phyloP scores from a whole-genome alignment of 2,329 filamentous ascomycete genomes.

The Aquanectria penicillioides region DNA sequence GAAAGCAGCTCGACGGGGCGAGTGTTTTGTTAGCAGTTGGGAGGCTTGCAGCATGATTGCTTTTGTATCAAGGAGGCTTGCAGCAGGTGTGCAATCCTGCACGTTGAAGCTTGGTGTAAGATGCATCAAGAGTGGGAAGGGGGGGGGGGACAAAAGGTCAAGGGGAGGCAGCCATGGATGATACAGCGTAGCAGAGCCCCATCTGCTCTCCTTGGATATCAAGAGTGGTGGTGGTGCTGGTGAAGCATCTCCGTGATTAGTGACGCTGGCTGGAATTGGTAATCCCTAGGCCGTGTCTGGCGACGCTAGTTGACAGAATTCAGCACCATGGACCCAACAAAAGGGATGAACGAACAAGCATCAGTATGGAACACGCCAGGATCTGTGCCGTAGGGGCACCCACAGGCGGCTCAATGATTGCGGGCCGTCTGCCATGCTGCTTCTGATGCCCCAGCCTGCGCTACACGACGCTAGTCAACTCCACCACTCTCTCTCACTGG shows the following conservation, averaged over 20 bases:
- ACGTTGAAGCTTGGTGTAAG: constrained; percentile 6
- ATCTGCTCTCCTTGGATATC: not conserved
- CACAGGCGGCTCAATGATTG: constrained; percentile 31
- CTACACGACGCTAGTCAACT: no score
- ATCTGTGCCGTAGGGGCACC: no score
- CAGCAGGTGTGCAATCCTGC: constrained; percentile 5
- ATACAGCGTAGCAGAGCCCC: not conserved
- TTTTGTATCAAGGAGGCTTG: constrained; percentile 15
- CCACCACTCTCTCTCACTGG: no score
- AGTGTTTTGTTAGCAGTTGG: not conserved
- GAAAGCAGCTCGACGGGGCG: not conserved
- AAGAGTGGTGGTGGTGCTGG: no score
- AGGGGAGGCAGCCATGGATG: not conserved
- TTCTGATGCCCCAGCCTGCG: not conserved
- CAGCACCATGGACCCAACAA: constrained; percentile 8
- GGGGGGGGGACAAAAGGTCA: not conserved
- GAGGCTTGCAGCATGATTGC: constrained; percentile 3
- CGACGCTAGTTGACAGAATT: constrained; percentile 5
- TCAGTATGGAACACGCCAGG: constrained; percentile 16
- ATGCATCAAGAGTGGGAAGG: constrained; percentile 12
- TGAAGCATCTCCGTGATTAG: no score
- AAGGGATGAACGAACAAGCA: constrained; percentile 13
- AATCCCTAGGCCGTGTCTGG: constrained; percentile 17
- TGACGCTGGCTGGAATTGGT: constrained; percentile 16
- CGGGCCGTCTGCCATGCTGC: constrained; percentile 21